A percentile compares a stretch with the other conserved stretches of the same genome.
Evolutionary conservation across 140 eudicot species (phyloP).

Genomic region (Cichorium intybus): DNA sequence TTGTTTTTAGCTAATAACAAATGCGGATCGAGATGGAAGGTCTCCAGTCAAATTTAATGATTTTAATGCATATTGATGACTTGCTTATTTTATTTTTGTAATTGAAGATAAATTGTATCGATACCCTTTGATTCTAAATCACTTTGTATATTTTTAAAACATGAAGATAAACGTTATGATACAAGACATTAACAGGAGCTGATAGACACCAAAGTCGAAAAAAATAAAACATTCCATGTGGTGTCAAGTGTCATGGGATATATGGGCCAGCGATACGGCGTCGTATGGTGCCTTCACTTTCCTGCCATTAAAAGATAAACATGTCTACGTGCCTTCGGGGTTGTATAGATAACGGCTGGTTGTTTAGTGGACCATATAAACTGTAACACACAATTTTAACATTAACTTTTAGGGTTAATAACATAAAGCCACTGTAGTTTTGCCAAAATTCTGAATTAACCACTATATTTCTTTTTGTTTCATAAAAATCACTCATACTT

Average conservation of each 20-base stretch:
- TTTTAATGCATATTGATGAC: conserved; percentile 9
- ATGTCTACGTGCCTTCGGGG: neutral
- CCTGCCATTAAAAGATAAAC: conserved; percentile 12
- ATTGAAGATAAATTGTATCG: too few relatives aligned
- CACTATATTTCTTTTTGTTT: too few relatives aligned
- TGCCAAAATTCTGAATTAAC: too few relatives aligned
- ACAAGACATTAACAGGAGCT: neutral
- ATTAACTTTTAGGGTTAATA: too few relatives aligned
- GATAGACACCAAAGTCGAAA: conserved; percentile 18
- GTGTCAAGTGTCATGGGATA: conserved; percentile 29
- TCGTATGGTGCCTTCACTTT: conserved; percentile 12
- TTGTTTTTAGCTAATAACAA: conserved; percentile 27
- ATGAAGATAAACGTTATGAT: conserved; percentile 3
- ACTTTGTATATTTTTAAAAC: neutral
- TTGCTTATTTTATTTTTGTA: neutral
- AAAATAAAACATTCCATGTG: conserved; percentile 38
- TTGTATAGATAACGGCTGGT: too few relatives aligned
- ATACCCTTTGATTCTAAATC: conserved; percentile 7
- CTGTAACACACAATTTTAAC: too few relatives aligned
- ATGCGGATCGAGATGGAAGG: conserved; percentile 16
- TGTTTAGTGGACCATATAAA: too few relatives aligned
- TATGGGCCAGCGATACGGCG: conserved; percentile 16
- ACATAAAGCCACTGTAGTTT: too few relatives aligned
- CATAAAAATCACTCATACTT: too few relatives aligned
- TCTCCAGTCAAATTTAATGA: conserved; percentile 6